Conservation (phyloP, 768 basidiomycete species). For the Mycena belliarum region DNA sequence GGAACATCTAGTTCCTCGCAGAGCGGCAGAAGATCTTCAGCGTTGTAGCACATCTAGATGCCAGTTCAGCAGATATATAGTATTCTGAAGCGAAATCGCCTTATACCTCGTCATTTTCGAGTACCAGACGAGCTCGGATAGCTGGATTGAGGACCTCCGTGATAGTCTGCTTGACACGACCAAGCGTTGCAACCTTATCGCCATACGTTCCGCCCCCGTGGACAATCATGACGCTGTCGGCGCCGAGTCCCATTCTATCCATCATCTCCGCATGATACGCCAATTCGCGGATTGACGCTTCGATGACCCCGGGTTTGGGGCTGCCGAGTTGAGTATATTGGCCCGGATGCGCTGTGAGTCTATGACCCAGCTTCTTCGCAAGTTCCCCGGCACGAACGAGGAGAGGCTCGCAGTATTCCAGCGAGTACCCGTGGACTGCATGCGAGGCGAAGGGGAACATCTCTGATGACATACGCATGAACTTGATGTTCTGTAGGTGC, state of each 20-base stretch:
- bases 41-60: conserved; percentile 74
- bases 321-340: conserved; percentile 85
- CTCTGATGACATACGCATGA: conserved; percentile 86
- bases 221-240: conserved; percentile 87
- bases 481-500: conserved; percentile 62
- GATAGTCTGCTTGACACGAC: conserved; percentile 74
- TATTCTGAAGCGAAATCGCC: not conserved
- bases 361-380: conserved; percentile 69
- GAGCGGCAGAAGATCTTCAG: conserved; percentile 83
- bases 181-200: conserved; percentile 72
- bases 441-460: conserved; percentile 95
- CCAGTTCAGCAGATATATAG: not conserved
- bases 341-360: conserved; percentile 87
- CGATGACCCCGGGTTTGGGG: conserved; percentile 72
- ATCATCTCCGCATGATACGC: conserved; percentile 88
- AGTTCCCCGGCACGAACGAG: conserved; percentile 61
- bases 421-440: conserved; percentile 72
- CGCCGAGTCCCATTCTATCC: conserved; percentile 76
- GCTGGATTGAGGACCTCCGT: conserved; percentile 54
- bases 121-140: conserved; percentile 72
- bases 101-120: conserved; percentile 92
- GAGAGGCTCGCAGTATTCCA: conserved; percentile 67
- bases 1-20: conserved; percentile 84
- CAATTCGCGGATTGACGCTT: conserved; percentile 77
- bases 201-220: conserved; percentile 85